Conservation (phyloP, 202 grass and related monocot genomes). For the Cymbopogon flexuosus region DNA sequence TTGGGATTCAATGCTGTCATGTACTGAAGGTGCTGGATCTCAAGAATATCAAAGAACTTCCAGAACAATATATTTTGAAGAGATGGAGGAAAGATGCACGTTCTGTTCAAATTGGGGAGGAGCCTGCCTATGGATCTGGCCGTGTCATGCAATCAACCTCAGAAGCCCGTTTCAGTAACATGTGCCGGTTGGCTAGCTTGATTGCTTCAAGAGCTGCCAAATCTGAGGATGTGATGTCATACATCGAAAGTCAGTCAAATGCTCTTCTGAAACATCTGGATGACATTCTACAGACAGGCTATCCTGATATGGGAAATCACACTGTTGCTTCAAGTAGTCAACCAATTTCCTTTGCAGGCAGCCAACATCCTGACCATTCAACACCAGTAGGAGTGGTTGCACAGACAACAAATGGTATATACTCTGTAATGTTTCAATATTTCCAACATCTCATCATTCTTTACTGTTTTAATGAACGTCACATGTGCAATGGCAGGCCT, state of each 20-base stretch:
- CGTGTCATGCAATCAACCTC: constrained; percentile 39
- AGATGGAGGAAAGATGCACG: constrained; percentile 95
- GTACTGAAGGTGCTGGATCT: constrained; percentile 88
- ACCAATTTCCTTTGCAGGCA: constrained; percentile 50
- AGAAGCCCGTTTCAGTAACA: constrained; percentile 46
- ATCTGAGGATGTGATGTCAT: constrained; percentile 66
- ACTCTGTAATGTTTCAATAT: constrained; percentile 16
- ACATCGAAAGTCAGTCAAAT: constrained; percentile 69
- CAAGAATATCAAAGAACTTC: constrained; percentile 93
- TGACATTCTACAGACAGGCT: constrained; percentile 64
- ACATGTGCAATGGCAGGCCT: constrained; percentile 25
- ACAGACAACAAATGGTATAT: constrained; percentile 45
- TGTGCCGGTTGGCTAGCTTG: constrained; percentile 64
- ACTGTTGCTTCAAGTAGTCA: constrained; percentile 53
- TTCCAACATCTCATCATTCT: constrained; percentile 5
- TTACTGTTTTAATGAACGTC: background rate
- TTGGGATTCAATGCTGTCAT: constrained; percentile 86
- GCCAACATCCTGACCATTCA: constrained; percentile 51
- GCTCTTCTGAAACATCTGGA: constrained; percentile 63
- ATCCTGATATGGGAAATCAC: constrained; percentile 58
- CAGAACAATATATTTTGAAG: constrained; percentile 78
- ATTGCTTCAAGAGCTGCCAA: constrained; percentile 78
- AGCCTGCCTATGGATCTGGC: constrained; percentile 36
- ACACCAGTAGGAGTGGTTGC: constrained; percentile 35
- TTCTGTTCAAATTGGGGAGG: constrained; percentile 42